Percentiles rank a stretch among this genome's conserved stretches.
Conservation (phyloP, 1,284 basidiomycete species). For the Cryptococcus sp. region DNA sequence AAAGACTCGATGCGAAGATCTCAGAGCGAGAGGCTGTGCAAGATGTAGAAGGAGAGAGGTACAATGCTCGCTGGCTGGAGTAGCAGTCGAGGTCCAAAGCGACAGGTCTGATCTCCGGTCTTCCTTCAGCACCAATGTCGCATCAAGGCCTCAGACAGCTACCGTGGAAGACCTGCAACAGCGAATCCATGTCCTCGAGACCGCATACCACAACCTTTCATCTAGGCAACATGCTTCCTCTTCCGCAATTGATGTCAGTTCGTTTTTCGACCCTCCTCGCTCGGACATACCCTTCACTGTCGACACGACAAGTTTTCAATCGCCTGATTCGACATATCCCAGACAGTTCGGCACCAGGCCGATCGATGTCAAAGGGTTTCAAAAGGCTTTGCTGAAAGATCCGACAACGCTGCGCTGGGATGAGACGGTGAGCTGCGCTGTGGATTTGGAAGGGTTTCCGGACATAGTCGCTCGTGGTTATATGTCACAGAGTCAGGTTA, state of each 20-base stretch:
- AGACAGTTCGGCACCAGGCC: background rate
- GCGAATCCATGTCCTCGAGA: too few species aligned
- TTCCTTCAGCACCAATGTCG: slow-evolving; percentile 3
- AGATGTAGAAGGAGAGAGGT: slow-evolving; percentile 34
- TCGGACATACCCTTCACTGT: too few species aligned
- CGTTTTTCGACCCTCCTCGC: too few species aligned
- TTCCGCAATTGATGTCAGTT: too few species aligned
- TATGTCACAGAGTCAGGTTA: slow-evolving; percentile 22
- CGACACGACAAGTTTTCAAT: too few species aligned
- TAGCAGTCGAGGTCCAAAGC: slow-evolving; percentile 6
- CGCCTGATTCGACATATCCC: too few species aligned
- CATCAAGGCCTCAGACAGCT: background rate
- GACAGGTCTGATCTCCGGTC: background rate
- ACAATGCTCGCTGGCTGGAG: slow-evolving; percentile 27
- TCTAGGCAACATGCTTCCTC: too few species aligned
- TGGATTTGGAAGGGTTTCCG: slow-evolving; percentile 20
- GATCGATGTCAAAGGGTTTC: slow-evolving; percentile 4
- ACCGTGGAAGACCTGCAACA: too few species aligned
- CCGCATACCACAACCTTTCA: too few species aligned
- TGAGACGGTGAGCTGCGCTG: slow-evolving; percentile 4
- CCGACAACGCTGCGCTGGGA: slow-evolving; percentile 18
- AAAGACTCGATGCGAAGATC: slow-evolving; percentile 42
- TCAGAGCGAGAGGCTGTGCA: slow-evolving; percentile 29
- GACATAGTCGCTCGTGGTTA: slow-evolving; percentile 22
- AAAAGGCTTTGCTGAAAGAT: slow-evolving; percentile 22